Conservation (phyloP, 352 stramenopile genomes). For the Blastocystis sp. region DNA sequence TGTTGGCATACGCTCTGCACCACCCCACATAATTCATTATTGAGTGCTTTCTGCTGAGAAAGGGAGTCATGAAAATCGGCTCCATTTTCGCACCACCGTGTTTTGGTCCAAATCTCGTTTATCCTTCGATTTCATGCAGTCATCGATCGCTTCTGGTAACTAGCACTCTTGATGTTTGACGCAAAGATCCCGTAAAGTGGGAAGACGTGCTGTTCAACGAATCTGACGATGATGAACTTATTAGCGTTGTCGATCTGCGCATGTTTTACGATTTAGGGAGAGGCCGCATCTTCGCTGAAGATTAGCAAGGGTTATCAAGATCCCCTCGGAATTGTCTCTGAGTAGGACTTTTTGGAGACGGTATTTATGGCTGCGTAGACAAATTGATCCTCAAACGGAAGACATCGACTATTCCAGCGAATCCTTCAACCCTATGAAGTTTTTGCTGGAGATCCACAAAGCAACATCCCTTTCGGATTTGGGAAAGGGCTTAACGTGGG, state of each 20-base stretch:
- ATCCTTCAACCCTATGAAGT: conserved; percentile 64
- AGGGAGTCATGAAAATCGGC: background rate
- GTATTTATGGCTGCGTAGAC: background rate
- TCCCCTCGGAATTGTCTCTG: conserved; percentile 51
- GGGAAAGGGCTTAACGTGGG: conserved; percentile 7
- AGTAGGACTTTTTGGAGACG: conserved; percentile 4
- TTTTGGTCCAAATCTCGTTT: background rate
- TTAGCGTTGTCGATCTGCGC: background rate
- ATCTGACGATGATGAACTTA: conserved; percentile 61
- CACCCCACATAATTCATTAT: background rate
- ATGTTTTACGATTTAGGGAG: conserved; percentile 25
- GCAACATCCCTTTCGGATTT: background rate
- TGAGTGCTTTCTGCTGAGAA: background rate
- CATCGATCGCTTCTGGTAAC: background rate
- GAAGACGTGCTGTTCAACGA: conserved; percentile 62
- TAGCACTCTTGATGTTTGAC: background rate
- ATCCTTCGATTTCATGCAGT: background rate
- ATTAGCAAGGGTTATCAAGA: conserved; percentile 69
- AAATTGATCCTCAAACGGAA: conserved; percentile 60
- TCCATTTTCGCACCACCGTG: background rate
- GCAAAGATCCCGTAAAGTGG: conserved; percentile 61
- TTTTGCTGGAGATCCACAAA: conserved; percentile 55
- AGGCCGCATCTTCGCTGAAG: conserved; percentile 47
- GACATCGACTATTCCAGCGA: conserved; percentile 61
- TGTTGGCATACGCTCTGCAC: background rate